Percentiles rank a stretch among this genome's conserved stretches.
Evolutionary conservation across 192 early-diverging fungal species (phyloP).

Genomic region (Rhizoclosmatium globosum): DNA sequence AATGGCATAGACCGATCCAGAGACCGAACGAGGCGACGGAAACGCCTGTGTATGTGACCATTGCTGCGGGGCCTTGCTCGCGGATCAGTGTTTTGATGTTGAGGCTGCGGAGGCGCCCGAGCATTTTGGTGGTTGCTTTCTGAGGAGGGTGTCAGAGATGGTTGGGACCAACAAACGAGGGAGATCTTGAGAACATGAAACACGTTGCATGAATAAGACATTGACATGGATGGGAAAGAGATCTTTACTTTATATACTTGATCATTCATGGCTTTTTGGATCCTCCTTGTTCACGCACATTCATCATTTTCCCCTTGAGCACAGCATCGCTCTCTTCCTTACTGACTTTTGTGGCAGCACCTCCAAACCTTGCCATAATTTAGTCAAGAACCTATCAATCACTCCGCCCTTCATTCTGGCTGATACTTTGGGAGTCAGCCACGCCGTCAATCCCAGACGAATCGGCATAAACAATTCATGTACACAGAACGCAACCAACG

Average conservation of each 20-base stretch:
- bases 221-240: too few species aligned
- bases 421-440: conserved; percentile 42
- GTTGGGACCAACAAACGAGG: too few species aligned
- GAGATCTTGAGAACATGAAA: too few species aligned
- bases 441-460: conserved; percentile 42
- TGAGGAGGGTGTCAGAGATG: background rate
- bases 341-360: background rate
- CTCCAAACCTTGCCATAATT: background rate
- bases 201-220: too few species aligned
- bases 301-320: background rate
- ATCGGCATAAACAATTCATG: conserved; percentile 50
- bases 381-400: background rate
- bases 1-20: conserved; percentile 31
- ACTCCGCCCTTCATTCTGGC: conserved; percentile 16
- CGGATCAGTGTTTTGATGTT: conserved; percentile 31
- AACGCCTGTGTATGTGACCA: conserved; percentile 45
- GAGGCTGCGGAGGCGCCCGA: background rate
- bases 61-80: conserved; percentile 44
- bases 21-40: conserved; percentile 39
- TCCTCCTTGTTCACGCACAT: background rate
- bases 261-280: too few species aligned
- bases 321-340: background rate
- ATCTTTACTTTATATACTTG: too few species aligned
- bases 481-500: conserved; percentile 34
- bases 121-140: background rate